Conservation (phyloP, 2,329 filamentous ascomycete genomes). For the Endoconidiophora laricicola region DNA sequence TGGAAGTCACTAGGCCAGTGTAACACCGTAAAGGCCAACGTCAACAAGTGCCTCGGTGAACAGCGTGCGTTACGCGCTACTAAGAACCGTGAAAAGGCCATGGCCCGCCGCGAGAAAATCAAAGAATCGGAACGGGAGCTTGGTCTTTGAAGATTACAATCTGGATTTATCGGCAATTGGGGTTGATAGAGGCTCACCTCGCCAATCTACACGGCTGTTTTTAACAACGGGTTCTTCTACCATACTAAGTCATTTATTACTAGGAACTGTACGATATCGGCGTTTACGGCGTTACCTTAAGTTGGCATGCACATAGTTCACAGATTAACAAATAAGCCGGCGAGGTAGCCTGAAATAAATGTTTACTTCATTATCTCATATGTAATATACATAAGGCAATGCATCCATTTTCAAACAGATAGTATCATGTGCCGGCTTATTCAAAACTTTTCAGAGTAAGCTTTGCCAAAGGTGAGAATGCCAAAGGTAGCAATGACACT, state of each 20-base stretch:
- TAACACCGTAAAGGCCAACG: constrained; percentile 67
- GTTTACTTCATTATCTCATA: background rate
- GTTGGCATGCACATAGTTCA: background rate
- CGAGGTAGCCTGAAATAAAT: background rate
- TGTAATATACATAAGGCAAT: background rate
- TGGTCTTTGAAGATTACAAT: constrained; percentile 19
- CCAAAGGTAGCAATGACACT: constrained; percentile 68
- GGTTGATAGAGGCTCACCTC: background rate
- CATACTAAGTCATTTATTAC: background rate
- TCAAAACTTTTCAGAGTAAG: constrained; percentile 32
- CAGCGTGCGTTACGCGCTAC: constrained; percentile 66
- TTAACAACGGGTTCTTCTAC: background rate
- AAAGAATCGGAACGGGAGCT: constrained; percentile 50
- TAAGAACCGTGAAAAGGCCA: constrained; percentile 53
- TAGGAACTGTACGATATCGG: constrained; percentile 1
- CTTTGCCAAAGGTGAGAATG: constrained; percentile 61
- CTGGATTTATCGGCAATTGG: background rate
- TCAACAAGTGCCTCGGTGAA: constrained; percentile 69
- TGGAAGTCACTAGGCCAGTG: constrained; percentile 85
- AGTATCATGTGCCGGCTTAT: background rate
- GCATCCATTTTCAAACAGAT: background rate
- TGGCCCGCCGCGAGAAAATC: constrained; percentile 53
- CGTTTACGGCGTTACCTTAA: constrained; percentile 5
- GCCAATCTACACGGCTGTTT: background rate
- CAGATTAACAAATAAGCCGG: background rate